A percentile compares a stretch with the other conserved stretches of the same genome.
Conservation (phyloP, 2,329 filamentous ascomycete genomes). For the Zelopaecilomyces penicillatus region DNA sequence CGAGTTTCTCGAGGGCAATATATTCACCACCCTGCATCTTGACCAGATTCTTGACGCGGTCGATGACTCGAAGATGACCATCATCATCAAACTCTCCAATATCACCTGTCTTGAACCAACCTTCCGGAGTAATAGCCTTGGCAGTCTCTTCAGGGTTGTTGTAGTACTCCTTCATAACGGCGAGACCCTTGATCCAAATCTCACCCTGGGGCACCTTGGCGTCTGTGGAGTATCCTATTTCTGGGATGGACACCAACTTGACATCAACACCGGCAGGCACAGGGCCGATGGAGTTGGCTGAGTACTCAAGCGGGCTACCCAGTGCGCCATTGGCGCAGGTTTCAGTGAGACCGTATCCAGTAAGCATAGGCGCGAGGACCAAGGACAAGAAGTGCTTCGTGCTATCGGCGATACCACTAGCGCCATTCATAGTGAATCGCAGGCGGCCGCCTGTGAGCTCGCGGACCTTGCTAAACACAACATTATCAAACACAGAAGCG, state of each 20-base stretch:
- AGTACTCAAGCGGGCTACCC: constrained; percentile 79
- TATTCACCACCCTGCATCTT: constrained; percentile 96
- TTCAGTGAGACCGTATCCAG: constrained; percentile 90
- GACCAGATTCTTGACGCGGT: constrained; percentile 96
- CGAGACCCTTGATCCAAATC: constrained; percentile 75
- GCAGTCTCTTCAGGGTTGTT: constrained; percentile 79
- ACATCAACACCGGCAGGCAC: constrained; percentile 71
- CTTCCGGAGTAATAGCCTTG: constrained; percentile 69
- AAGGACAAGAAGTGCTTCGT: constrained; percentile 88
- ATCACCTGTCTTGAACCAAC: constrained; percentile 96
- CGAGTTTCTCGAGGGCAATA: constrained; percentile 91
- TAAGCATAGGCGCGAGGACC: constrained; percentile 88
- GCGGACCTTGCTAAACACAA: constrained; percentile 90
- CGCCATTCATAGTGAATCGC: constrained; percentile 88
- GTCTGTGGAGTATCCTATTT: constrained; percentile 75
- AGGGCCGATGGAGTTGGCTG: constrained; percentile 66
- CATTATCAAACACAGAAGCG: constrained; percentile 61
- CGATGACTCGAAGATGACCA: constrained; percentile 80
- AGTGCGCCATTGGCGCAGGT: constrained; percentile 78
- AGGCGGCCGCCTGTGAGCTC: constrained; percentile 81
- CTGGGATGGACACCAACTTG: constrained; percentile 84
- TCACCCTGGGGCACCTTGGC: constrained; percentile 80
- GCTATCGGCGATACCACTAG: constrained; percentile 78
- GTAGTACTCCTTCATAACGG: constrained; percentile 72
- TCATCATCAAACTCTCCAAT: constrained; percentile 80